Conservation (phyloP, 345 rosid species). For the Theobroma cacao region DNA sequence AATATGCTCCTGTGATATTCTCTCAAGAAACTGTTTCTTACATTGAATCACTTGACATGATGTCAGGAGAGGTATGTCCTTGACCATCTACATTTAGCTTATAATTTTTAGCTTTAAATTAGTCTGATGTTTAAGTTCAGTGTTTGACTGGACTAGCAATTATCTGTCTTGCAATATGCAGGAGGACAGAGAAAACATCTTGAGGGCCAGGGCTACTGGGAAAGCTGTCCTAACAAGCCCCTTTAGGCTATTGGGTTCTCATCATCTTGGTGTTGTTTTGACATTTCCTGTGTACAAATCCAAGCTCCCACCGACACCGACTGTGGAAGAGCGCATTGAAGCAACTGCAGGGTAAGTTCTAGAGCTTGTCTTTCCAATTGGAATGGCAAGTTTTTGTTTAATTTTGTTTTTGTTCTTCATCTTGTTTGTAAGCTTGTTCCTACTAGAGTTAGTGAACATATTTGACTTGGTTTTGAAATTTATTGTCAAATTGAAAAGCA, state of each 20-base stretch:
- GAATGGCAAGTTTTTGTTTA: neutral
- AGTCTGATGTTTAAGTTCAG: neutral
- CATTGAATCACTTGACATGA: slow-evolving; percentile 93
- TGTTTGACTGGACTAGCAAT: slow-evolving; percentile 12
- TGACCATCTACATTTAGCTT: neutral
- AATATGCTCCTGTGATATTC: slow-evolving; percentile 94
- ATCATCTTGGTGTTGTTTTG: slow-evolving; percentile 96
- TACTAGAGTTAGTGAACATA: neutral
- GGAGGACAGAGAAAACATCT: slow-evolving; percentile 95
- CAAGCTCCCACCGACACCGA: slow-evolving; percentile 67
- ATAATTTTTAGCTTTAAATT: slow-evolving; percentile 2
- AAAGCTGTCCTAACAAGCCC: slow-evolving; percentile 96
- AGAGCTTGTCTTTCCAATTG: neutral
- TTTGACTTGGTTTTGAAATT: neutral
- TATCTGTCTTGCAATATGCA: slow-evolving; percentile 24
- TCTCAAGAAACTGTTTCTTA: slow-evolving; percentile 92
- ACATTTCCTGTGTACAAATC: slow-evolving; percentile 96
- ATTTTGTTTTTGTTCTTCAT: neutral
- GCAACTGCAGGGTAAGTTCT: slow-evolving; percentile 83
- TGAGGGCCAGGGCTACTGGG: slow-evolving; percentile 87
- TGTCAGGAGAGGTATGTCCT: slow-evolving; percentile 90
- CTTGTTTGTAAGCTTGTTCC: neutral
- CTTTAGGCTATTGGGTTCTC: slow-evolving; percentile 82
- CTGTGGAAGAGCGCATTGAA: slow-evolving; percentile 62
- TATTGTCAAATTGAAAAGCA: neutral